phyloP scores from a whole-genome alignment of 176 grass and related monocot genomes.

The Oryza glaberrima region DNA sequence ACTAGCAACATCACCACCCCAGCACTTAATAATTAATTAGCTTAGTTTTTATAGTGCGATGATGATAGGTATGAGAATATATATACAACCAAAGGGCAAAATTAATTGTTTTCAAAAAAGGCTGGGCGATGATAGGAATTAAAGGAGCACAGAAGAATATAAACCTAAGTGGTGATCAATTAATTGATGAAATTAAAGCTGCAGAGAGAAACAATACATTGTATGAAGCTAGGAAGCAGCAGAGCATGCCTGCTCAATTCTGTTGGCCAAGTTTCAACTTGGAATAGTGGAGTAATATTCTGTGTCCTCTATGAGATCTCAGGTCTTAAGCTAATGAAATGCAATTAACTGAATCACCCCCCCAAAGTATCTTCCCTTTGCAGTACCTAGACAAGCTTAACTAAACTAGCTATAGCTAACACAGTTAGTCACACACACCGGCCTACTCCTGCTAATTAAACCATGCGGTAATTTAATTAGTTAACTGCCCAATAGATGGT shows the following conservation, averaged over 20 bases:
- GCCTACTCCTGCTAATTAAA: not conserved
- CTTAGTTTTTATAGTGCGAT: slow-evolving; percentile 26
- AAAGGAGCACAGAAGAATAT: slow-evolving; percentile 20
- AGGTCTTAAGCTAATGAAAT: not conserved
- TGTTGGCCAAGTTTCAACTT: slow-evolving; percentile 40
- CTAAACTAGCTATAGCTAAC: not conserved
- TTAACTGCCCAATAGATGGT: not conserved
- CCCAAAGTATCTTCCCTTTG: slow-evolving; percentile 9
- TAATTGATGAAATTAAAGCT: not conserved
- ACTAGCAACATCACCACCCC: slow-evolving; percentile 4
- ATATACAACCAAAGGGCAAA: not conserved
- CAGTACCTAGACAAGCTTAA: not conserved
- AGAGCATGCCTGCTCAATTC: not conserved
- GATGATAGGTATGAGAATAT: slow-evolving; percentile 23
- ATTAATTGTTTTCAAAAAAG: slow-evolving; percentile 28
- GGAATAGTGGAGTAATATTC: slow-evolving; percentile 26
- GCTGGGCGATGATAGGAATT: not conserved
- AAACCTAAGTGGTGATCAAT: slow-evolving; percentile 25
- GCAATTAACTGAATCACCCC: slow-evolving; percentile 7
- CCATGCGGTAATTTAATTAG: not conserved
- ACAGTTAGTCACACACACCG: too few species aligned
- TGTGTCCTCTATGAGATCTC: not conserved
- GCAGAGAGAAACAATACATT: slow-evolving; percentile 1
- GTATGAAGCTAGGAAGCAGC: slow-evolving; percentile 17
- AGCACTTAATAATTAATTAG: not conserved